phyloP scores from a whole-genome alignment of 2,329 filamentous ascomycete genomes.

The Phaeosphaeriaceae sp. region DNA sequence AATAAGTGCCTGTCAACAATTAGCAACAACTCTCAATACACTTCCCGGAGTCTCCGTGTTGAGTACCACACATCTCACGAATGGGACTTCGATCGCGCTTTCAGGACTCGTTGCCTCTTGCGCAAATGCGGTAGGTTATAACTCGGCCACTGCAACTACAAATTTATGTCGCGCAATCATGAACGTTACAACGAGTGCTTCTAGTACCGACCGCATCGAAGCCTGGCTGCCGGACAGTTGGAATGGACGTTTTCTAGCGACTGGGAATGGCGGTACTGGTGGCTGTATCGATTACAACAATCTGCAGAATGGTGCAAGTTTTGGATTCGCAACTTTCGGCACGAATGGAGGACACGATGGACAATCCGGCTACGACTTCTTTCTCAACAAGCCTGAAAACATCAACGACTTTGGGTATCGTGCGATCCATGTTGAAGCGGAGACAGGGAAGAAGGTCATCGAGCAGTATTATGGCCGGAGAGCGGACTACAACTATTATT shows the following conservation, averaged over 20 bases:
- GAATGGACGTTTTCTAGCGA: constrained; percentile 45
- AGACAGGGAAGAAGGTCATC: constrained; percentile 47
- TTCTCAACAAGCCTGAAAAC: constrained; percentile 52
- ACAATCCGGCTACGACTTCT: constrained; percentile 52
- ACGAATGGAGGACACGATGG: constrained; percentile 52
- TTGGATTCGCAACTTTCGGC: constrained; percentile 48
- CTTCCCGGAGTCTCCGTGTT: constrained; percentile 9
- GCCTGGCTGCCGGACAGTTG: constrained; percentile 48
- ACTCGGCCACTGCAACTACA: constrained; percentile 10
- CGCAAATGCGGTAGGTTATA: constrained; percentile 1
- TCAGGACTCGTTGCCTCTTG: constrained; percentile 14
- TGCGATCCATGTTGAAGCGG: constrained; percentile 28
- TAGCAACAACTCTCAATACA: constrained; percentile 5
- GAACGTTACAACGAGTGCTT: constrained; percentile 8
- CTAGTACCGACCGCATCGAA: constrained; percentile 43
- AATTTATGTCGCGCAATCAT: constrained; percentile 16
- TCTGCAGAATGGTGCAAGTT: constrained; percentile 41
- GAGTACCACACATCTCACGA: constrained; percentile 11
- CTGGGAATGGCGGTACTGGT: constrained; percentile 46
- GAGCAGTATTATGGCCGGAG: constrained; percentile 46
- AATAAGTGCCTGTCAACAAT: constrained; percentile 9
- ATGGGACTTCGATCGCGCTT: constrained; percentile 6
- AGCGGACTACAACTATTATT: constrained; percentile 47
- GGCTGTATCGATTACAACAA: constrained; percentile 46
- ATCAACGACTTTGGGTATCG: constrained; percentile 57